Base-by-base conservation (phyloP, 1,139 yeast genomes). In the Kurtzmaniella quercitrusa region DNA sequence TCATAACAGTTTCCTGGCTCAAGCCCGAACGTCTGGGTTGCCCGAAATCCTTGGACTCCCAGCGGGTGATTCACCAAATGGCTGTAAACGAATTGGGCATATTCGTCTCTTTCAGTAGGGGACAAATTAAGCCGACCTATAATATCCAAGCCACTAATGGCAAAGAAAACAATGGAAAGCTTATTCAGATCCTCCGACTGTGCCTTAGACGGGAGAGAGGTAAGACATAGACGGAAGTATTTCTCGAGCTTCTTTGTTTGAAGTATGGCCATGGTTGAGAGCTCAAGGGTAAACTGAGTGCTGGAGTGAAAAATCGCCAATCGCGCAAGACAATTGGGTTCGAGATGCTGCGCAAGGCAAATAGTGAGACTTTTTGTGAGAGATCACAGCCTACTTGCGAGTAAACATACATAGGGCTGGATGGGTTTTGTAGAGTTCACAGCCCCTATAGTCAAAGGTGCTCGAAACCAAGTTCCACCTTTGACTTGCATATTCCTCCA, bases 101-200 rank as follows among this genome's bases (percentile, higher is more conserved):
- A 70, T 7, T 58, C 53, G 14, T 53, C 40, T 23, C 62, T 56
- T 43, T 66, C 69, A 7, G 50, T 52, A 7, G 46, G 48, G 2
- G 56, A 39, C 21, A 62, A 62, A 31, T 65, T 64, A 38, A 77
- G 63, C 37, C 58, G 62, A 2, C 72, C 69, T 17, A 86, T 55
- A 9, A 85, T 51, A 14, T 73, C 75, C 18, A 88, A 68, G 0
- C 90, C 90, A 23, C 79, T 73, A 1, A 87, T 59, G 47, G 87
- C 73, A 57, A 88, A 87, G 59, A 81, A 85, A 1, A 81, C 71
- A 25, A 88, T 58, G 6, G 91, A 77, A 16, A 85, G 58, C 47
- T 77, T 81, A 49, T 83, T 83, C 18, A 89, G 75, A 55, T 86
- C 95, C 47, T 80, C 83, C 0, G 70, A 57, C 51, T 79, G 81